Base-by-base conservation (phyloP, 176 grass and related monocot genomes). In the Alloteropsis semialata region DNA sequence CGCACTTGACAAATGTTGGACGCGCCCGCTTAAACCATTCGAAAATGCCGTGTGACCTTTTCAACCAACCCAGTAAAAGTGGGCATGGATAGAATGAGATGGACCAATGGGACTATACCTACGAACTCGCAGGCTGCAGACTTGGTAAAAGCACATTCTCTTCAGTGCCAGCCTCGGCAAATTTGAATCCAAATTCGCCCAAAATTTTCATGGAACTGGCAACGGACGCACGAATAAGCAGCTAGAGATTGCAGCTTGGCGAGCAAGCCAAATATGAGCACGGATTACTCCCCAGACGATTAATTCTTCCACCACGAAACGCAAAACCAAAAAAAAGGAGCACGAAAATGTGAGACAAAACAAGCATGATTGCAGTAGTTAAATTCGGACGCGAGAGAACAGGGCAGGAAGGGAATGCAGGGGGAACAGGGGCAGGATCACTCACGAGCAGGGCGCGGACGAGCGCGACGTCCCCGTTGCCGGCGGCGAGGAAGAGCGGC, bases 401-500 rank as follows among this genome's bases (percentile, higher is more conserved):
- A 81, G 77, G 56, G 76, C 78, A 37, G 5, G 19, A 21, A 45
- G 33, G 21, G 43, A 27, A 80, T 54, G 62, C 46, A 4, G 33
- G 18, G 54, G 30, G 8, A 3, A 39, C 29, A 15, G 12, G 10
- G 32, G 38, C 58, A 1, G 42, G 42, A 22, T 66, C 21, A 91
- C 92, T 86, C 84, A 99, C 97, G 12, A 99, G 84, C 72, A 99
- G 79, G 4, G 83, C 51, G 71, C 97, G 88, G 74, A 99, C 87
- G 77, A 99, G 91, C 24, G 91, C 79, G 27, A 96, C 87, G 82
- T 99, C 87, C 30, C 97, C 91, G 51, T 90, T 88, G 85, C 91
- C 93, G 50, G 97, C 91, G 49, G 97, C 93, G 53, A 99, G 93
- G 86, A 99, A 99, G 85, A 99, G 97, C 83, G 91, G 87, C 29